Evolutionary conservation across 305 asterid species (phyloP), one percentile per base, ranked within the genome.

Genomic region (Rubia balearica): DNA sequence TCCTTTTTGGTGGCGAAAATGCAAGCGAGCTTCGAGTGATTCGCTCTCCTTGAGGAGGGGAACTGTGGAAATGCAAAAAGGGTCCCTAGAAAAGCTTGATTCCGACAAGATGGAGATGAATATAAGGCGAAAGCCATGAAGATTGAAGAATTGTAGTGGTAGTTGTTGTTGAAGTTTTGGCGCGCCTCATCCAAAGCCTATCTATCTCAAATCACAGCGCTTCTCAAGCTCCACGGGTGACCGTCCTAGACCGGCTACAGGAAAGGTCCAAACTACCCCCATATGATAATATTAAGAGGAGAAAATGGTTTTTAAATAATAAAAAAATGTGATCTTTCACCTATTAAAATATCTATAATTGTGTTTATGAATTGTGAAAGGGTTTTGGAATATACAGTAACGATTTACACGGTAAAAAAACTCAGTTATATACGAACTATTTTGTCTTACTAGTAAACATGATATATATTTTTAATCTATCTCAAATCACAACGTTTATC

Each of bases 121-220:
- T 84, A 79, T n/a, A 78, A 70, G 76, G 85, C 85, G 74, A 76
- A 71, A 71, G 98, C 96, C 96, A 91, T 89, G 68, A 64, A 17
- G 22, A 61, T 80, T 73, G 38, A 62, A 13, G 57, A 46, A 60
- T 65, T n/a, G 7, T 60, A 21, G 57, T 45, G 76, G n/a, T 24
- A 24, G 75, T 71, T 33, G 84, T 73, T 77, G 82, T 71, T 79
- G 79, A 82, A 82, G 79, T 79, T 81, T 83, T 90, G 87, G 87
- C 89, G 94, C 94, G 89, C 86, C 89, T 84, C 86, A 79, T 87
- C 89, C 89, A 84, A 71, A 64, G 81, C 75, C 85, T 70, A 24
- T 33, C 85, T 70, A 24, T 33, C 36, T 33, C 36, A 33, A 33
- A 33, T 33, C 36, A 33, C 36, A 33, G 36, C 36, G 36, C 36